These are phyloP conservation scores for Pilobolus umbonatus DNA, from an alignment of 192 early-diverging fungal genomes.

Conservation along the genomic window DNA sequence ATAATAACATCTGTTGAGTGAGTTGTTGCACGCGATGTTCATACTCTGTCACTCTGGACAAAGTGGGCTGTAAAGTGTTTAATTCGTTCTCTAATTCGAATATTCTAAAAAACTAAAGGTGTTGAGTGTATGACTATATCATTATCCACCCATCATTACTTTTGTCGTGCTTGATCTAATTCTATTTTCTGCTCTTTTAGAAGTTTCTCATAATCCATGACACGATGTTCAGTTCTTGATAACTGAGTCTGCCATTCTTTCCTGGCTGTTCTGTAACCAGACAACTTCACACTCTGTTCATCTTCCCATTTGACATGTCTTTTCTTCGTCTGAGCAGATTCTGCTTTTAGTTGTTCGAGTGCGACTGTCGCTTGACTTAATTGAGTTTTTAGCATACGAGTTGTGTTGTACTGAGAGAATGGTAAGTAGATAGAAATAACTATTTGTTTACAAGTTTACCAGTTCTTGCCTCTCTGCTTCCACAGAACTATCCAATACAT, in stretches of 20 bases:
- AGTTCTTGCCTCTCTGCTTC: conserved; percentile 50
- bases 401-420: conserved; percentile 39
- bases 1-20: conserved; percentile 45
- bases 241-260: conserved; percentile 42
- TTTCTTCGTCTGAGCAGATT: conserved; percentile 39
- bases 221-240: conserved; percentile 34
- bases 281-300: conserved; percentile 42
- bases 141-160: conserved; percentile 15
- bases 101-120: conserved; percentile 21
- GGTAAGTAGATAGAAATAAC: neutral
- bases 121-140: neutral
- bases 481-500: conserved; percentile 48
- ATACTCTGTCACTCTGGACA: conserved; percentile 43
- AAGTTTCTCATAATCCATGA: conserved; percentile 33
- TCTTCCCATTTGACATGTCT: conserved; percentile 56
- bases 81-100: conserved; percentile 45
- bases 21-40: conserved; percentile 46
- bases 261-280: conserved; percentile 42
- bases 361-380: conserved; percentile 36
- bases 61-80: conserved; percentile 38
- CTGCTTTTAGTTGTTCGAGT: conserved; percentile 43
- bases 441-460: conserved; percentile 24
- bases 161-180: conserved; percentile 26
- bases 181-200: conserved; percentile 24
- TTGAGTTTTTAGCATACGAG: conserved; percentile 41